These are phyloP conservation scores for Penicillium thymicola DNA, from an alignment of 2,329 filamentous ascomycete genomes.

Conservation along the genomic window DNA sequence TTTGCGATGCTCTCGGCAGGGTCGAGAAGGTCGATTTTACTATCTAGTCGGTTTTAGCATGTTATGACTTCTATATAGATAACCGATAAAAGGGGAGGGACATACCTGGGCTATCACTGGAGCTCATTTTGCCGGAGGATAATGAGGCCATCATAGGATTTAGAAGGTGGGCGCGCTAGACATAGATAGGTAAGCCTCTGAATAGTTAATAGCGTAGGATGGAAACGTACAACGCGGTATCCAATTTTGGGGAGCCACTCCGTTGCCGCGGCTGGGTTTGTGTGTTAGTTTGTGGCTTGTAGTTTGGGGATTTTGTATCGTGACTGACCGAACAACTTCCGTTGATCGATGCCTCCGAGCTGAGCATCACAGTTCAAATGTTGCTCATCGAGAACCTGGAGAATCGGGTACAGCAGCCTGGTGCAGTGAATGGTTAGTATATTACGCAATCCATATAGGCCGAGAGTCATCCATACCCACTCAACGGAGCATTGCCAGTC, in stretches of 20 bases:
- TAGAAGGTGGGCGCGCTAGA: conserved; percentile 63
- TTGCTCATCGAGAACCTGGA: conserved; percentile 90
- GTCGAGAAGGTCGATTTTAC: conserved; percentile 84
- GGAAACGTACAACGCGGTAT: conserved; percentile 57
- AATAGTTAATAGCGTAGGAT: not conserved
- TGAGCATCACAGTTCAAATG: conserved; percentile 84
- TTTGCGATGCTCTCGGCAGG: conserved; percentile 67
- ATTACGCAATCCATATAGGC: not conserved
- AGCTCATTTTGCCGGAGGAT: conserved; percentile 79
- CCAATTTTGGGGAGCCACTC: conserved; percentile 83
- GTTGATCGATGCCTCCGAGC: conserved; percentile 62
- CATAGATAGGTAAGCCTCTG: not conserved
- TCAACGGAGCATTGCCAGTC: conserved; percentile 60
- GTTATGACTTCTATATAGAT: not conserved
- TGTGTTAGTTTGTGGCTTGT: too few relatives aligned
- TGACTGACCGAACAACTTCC: conserved; percentile 26
- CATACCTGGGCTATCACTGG: conserved; percentile 53
- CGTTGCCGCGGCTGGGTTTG: conserved; percentile 55
- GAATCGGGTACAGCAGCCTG: conserved; percentile 58
- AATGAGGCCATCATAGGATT: conserved; percentile 90
- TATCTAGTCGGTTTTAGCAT: conserved; percentile 32
- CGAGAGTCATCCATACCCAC: not conserved
- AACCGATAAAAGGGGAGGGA: not conserved
- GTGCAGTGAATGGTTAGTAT: conserved; percentile 35
- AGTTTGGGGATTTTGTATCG: too few relatives aligned